Base-by-base conservation (phyloP, 257 asterid genomes). In the Prunella vulgaris region DNA sequence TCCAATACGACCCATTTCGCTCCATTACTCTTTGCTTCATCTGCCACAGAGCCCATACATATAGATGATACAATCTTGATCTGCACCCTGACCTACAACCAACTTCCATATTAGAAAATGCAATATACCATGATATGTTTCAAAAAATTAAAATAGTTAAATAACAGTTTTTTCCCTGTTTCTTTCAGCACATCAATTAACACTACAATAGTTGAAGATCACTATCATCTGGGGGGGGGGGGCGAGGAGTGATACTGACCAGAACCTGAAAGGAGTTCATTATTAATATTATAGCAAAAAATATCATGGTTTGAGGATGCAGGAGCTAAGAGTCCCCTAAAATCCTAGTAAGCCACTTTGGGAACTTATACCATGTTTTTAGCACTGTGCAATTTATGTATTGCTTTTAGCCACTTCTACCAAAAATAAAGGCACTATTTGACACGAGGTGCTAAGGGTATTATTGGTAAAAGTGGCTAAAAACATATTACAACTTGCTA, bases 1-100 rank as follows among this genome's bases (percentile, higher is more conserved):
- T 92, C 98, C 88, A 92, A 81, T 68, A 92, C 66, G 76, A 92
- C 94, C 98, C 98, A 92, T 58, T 82, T 84, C 51, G 91, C 90
- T 13, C 76, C 80, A 70, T 62, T 79, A 70, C 77, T 80, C 80
- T 82, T 84, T 21, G 95, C 95, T 86, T 89, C 96, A 67, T 91
- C 85, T 38, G 95, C 87, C 66, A 92, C 95, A 5, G 80, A 79
- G 51, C 96, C 98, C 52, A 79, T 68, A 77, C 85, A 81, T 14
- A 65, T 66, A 58, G 86, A 84, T 49, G 94, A 82, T 42, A 92
- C 83, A 27, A 89, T 93, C 83, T 87, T 92, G 76, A 92, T 86
- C 75, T 74, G 89, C 83, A 92, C 96, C 60, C 75, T 85, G 38
- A 87, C 95, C 98, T 92, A 68, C 81, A 82, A 70, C 21, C 28